Evolutionary conservation across 805 yeast species (phyloP), one percentile per base, ranked within the genome.

Genomic region (Yarrowia sp.): DNA sequence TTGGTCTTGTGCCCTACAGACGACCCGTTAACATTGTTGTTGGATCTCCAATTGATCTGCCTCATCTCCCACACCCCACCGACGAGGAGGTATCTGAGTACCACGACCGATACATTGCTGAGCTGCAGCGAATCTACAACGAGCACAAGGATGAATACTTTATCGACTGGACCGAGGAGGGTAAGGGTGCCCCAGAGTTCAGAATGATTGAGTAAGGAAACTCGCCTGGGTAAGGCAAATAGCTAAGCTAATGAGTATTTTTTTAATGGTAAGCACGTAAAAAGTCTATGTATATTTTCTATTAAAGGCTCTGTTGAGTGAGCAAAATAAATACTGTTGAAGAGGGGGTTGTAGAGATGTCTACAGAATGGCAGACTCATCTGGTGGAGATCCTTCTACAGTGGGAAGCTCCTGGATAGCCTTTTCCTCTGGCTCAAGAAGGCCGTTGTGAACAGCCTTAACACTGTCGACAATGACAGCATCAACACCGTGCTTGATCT

Each of bases 401-500:
- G 61, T 36, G 8, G 61, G 61, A 26, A 54, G 61, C n/a, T 24
- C 61, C 11, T 9, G 21, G 12, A 38, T 54, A 11, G 40, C 33
- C n/a, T 19, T n/a, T 1, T 35, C 35, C 12, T 54, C 61, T 4
- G 61, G 44, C 21, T 54, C 61, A 7, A 54, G 61, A 67, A 92
- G 80, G 8, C 90, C 97, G 70, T 88, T 88, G 72, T 96, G 81
- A n/a, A 92, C 96, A 0, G 97, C 97, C 71, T 92, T 80, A 1
- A 93, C 98, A 64, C 90, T 87, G 76, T 93, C 98, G 3, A 90
- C 98, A 76, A 93, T 93, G n/a, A 93, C 98, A 0, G 99, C 99
- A 79, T 93, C 98, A 12, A 93, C 97, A 9, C 98, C 98, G 3
- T 96, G 92, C 68, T 85, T 85, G 87, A 93, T 87, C 75, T 93